Evolutionary conservation across 768 basidiomycete genomes (phyloP).

Genomic region (Gelatoporia subvermispora): DNA sequence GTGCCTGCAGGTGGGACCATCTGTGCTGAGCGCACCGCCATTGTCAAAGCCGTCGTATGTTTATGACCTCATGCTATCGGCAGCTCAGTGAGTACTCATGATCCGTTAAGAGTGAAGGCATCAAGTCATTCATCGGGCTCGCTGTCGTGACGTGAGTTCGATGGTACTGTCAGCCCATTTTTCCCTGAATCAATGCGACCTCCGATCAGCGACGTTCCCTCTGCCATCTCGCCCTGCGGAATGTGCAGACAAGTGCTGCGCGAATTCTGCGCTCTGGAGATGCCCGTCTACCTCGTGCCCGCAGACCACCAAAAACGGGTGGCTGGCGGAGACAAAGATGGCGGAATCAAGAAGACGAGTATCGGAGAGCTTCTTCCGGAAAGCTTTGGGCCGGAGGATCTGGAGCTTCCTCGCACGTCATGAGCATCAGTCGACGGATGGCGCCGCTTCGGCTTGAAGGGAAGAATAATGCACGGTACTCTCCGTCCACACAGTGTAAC

Average conservation of each 20-base stretch:
- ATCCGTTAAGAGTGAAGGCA: conserved; percentile 68
- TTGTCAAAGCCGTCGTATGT: conserved; percentile 89
- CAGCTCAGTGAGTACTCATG: background rate
- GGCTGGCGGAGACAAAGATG: conserved; percentile 38
- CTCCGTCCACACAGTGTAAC: too few relatives aligned
- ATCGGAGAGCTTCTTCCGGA: conserved; percentile 73
- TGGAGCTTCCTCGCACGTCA: conserved; percentile 42
- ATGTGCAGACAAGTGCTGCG: conserved; percentile 89
- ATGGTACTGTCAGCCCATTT: background rate
- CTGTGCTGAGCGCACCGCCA: conserved; percentile 91
- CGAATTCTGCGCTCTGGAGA: conserved; percentile 74
- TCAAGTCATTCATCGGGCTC: conserved; percentile 61
- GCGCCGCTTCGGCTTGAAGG: too few relatives aligned
- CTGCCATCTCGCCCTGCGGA: conserved; percentile 81
- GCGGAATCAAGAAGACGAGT: conserved; percentile 56
- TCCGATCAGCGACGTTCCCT: conserved; percentile 55
- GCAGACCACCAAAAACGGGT: conserved; percentile 47
- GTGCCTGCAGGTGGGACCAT: conserved; percentile 70
- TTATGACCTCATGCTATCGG: too few relatives aligned
- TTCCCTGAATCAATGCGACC: background rate
- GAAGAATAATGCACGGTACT: too few relatives aligned
- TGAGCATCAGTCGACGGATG: background rate
- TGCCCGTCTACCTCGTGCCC: conserved; percentile 70
- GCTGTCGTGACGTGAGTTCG: conserved; percentile 71
- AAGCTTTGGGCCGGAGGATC: conserved; percentile 86